A percentile compares a stretch with the other conserved stretches of the same genome.
These are phyloP conservation scores for Corrigiola litoralis DNA, from an alignment of 179 eudicot genomes.

Conservation along the genomic window DNA sequence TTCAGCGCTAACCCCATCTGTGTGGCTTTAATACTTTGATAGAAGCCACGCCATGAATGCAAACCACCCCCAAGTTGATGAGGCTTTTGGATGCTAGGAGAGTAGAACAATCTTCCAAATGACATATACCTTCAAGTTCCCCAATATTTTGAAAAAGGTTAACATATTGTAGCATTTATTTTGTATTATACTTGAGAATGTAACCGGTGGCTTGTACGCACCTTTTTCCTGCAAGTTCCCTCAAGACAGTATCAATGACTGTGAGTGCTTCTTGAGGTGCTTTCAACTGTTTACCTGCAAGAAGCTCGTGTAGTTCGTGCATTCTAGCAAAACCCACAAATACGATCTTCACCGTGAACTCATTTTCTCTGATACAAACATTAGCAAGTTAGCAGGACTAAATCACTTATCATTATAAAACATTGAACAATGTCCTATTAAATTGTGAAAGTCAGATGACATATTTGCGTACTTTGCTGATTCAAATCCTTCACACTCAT, in stretches of 20 bases:
- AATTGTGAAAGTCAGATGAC: background rate
- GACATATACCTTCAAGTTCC: slow-evolving; percentile 52
- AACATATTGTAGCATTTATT: background rate
- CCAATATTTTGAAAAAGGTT: slow-evolving; percentile 11
- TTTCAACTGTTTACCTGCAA: slow-evolving; percentile 61
- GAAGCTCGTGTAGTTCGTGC: slow-evolving; percentile 56
- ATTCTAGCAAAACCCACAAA: slow-evolving; percentile 59
- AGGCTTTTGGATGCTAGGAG: slow-evolving; percentile 66
- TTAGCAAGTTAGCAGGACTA: background rate
- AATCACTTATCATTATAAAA: background rate
- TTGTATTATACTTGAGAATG: background rate
- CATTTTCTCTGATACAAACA: slow-evolving; percentile 40
- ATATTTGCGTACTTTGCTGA: slow-evolving; percentile 35
- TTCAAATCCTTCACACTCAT: slow-evolving; percentile 53
- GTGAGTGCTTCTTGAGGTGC: slow-evolving; percentile 67
- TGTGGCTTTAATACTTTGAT: slow-evolving; percentile 77
- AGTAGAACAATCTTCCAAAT: slow-evolving; percentile 80
- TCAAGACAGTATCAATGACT: slow-evolving; percentile 62
- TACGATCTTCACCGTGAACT: slow-evolving; percentile 58
- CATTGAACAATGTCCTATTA: background rate
- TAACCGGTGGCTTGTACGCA: slow-evolving; percentile 1
- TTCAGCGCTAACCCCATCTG: slow-evolving; percentile 92
- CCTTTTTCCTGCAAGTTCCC: slow-evolving; percentile 70
- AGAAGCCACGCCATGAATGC: slow-evolving; percentile 90
- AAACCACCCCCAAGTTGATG: slow-evolving; percentile 76